Evolutionary conservation across 768 basidiomycete genomes (phyloP).

Genomic region (Mycena olivaceomarginata): DNA sequence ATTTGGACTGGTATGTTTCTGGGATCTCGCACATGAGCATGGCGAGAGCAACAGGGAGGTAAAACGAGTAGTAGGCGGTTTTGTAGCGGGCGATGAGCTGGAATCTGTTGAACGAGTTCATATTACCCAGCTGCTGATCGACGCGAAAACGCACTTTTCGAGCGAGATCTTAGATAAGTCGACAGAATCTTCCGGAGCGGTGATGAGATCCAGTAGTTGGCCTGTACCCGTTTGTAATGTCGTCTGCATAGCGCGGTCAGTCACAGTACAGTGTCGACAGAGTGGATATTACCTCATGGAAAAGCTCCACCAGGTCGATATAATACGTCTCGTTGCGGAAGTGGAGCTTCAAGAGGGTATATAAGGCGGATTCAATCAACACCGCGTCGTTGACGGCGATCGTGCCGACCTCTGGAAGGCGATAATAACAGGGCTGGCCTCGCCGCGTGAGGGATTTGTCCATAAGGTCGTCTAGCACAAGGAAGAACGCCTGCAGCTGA

Average conservation of each 20-base stretch:
- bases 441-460: conserved; percentile 94
- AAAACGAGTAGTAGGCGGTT: conserved; percentile 98
- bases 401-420: conserved; percentile 75
- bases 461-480: conserved; percentile 98
- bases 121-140: background rate
- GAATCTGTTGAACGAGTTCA: conserved; percentile 70
- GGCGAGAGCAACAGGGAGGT: conserved; percentile 97
- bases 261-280: background rate
- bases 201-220: conserved; percentile 96
- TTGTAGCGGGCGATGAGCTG: conserved; percentile 96
- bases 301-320: conserved; percentile 91
- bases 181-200: conserved; percentile 92
- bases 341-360: conserved; percentile 90
- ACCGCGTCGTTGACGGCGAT: conserved; percentile 97
- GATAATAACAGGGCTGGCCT: conserved; percentile 97
- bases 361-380: conserved; percentile 97
- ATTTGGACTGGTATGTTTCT: conserved; percentile 57
- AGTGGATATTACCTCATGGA: conserved; percentile 75
- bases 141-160: conserved; percentile 72
- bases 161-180: conserved; percentile 93
- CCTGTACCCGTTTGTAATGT: conserved; percentile 96
- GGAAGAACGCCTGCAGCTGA: conserved; percentile 97
- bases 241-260: conserved; percentile 52
- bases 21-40: conserved; percentile 87
- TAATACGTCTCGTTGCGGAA: conserved; percentile 90